A percentile compares a stretch with the other conserved stretches of the same genome.
Evolutionary conservation across 208 protist genomes (phyloP).

Genomic region (Trypanosoma congolense): DNA sequence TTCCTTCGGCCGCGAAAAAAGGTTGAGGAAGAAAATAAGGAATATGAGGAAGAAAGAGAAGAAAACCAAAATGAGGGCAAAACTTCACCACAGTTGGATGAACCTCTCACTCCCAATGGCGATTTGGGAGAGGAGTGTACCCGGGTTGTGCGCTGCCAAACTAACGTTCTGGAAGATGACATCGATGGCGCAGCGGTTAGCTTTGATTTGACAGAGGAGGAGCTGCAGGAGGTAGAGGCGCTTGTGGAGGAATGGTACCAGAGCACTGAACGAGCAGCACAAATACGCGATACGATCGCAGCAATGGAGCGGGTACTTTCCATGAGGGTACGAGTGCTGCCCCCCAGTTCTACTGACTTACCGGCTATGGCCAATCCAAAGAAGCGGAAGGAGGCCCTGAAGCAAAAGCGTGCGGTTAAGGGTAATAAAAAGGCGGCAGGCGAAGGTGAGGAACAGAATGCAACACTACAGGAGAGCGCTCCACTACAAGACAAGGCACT

Average conservation of each 20-base stretch:
- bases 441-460: slow-evolving; percentile 51
- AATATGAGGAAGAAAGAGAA: slow-evolving; percentile 15
- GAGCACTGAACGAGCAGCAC: slow-evolving; percentile 34
- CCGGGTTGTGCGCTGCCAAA: slow-evolving; percentile 4
- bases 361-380: slow-evolving; percentile 45
- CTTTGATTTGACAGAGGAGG: slow-evolving; percentile 47
- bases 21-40: too few species aligned
- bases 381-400: slow-evolving; percentile 25
- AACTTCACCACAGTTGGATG: not conserved
- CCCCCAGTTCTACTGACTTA: slow-evolving; percentile 19
- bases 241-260: slow-evolving; percentile 59
- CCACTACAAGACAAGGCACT: slow-evolving; percentile 79
- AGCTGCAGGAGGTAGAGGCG: slow-evolving; percentile 52
- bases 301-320: slow-evolving; percentile 81
- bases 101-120: not conserved
- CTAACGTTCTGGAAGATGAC: slow-evolving; percentile 11
- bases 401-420: slow-evolving; percentile 26
- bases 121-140: not conserved
- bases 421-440: slow-evolving; percentile 32
- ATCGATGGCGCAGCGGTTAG: slow-evolving; percentile 22
- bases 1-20: slow-evolving; percentile 22
- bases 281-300: slow-evolving; percentile 43
- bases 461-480: slow-evolving; percentile 48
- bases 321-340: slow-evolving; percentile 35
- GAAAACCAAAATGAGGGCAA: slow-evolving; percentile 4